A percentile compares a stretch with the other conserved stretches of the same genome.
These are phyloP conservation scores for Tulasnella sp. DNA, from an alignment of 768 basidiomycete species.

Conservation along the genomic window DNA sequence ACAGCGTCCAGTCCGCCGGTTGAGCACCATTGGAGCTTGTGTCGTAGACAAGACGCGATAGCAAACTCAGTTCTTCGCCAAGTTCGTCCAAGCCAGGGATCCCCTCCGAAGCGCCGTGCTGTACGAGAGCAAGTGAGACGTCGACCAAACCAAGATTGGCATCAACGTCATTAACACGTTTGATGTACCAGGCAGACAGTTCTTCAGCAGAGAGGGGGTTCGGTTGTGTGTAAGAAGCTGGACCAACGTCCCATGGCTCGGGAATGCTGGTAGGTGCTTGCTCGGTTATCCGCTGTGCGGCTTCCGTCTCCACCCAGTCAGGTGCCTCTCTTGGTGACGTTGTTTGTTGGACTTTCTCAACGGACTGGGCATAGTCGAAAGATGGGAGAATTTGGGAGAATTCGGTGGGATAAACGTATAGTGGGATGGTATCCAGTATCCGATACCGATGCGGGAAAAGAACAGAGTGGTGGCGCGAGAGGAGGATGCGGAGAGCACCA, in stretches of 20 bases:
- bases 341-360: conserved; percentile 27
- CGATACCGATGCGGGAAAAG: conserved; percentile 60
- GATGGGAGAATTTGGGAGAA: conserved; percentile 47
- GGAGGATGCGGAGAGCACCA: conserved; percentile 43
- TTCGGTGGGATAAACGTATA: conserved; percentile 50
- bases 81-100: conserved; percentile 67
- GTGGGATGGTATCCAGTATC: conserved; percentile 64
- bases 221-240: conserved; percentile 8
- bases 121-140: conserved; percentile 61
- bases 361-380: conserved; percentile 37
- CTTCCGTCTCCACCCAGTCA: conserved; percentile 15
- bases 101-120: conserved; percentile 74
- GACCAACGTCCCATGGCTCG: conserved; percentile 5
- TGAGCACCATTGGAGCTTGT: conserved; percentile 29
- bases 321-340: conserved; percentile 10
- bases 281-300: not conserved
- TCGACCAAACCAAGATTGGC: conserved; percentile 62
- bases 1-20: conserved; percentile 60
- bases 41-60: conserved; percentile 82
- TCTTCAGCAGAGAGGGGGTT: conserved; percentile 36
- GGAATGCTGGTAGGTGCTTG: not conserved
- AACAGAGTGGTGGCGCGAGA: conserved; percentile 39
- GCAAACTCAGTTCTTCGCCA: conserved; percentile 83
- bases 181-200: conserved; percentile 63
- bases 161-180: conserved; percentile 50